Base-by-base conservation (phyloP, 805 yeast species). In the Barnettozyma siamensis region DNA sequence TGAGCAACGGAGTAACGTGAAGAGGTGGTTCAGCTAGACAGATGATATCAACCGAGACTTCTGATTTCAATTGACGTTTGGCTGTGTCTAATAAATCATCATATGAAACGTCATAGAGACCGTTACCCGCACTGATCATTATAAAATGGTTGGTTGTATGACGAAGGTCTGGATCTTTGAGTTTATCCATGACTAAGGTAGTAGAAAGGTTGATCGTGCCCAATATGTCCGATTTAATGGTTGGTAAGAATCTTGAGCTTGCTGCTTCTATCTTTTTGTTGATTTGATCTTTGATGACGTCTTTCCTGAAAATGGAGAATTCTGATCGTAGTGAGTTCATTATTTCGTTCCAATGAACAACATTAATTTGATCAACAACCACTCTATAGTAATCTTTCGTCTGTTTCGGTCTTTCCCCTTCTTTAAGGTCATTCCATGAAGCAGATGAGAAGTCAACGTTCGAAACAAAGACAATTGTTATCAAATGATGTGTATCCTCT, bases 281-380 rank as follows among this genome's bases (percentile, higher is more conserved):
- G 31, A 65, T 57, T 16, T 70, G 72, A 32, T 80, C 63, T 5
- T 44, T 38, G 52, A 83, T 65, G 18, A 91, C 80, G 47, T 87
- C 95, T 45, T 80, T 67, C 50, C 82, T 80, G 54, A 93, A 87
- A 45, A 78, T 78, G 31, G 88, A 80, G 63, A 93, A 93, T 58
- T 93, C 99, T 23, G 76, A 69, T 35, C 97, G 66, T 40, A 93
- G 66, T 1, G 84, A 79, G 18, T 86, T 84, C 97, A 93, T 88
- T 42, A 93, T 89, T 48, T 83, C 83, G 41, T 78, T 83, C 99
- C 99, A 93, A 45, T 85, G 80, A 21, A 82, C 73, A 35, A 88
- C 85, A 53, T 82, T 86, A 16, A 88, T 94, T 59, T 91, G 95
- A 58, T 93, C 98, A 2, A 91, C 97, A 2, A 91, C 99, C 21